Percentiles rank a stretch among this genome's conserved stretches.
Evolutionary conservation across 2,329 filamentous ascomycete genomes (phyloP).

Genomic region (Xylaria sp.): DNA sequence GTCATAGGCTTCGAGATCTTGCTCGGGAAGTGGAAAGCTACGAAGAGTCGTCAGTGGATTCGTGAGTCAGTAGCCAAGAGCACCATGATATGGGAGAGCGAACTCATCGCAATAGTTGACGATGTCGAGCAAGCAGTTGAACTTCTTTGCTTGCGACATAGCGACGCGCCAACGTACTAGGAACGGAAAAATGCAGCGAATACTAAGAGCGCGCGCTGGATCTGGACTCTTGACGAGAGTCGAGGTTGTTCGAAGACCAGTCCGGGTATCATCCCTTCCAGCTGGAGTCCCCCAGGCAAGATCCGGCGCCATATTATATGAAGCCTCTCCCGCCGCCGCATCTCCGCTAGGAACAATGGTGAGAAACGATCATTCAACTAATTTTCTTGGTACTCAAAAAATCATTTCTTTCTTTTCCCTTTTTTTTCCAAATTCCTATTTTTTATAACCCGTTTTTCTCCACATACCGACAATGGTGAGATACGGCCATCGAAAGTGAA

Average conservation of each 20-base stretch:
- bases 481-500: background rate
- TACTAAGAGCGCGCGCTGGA: background rate
- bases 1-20: slow-evolving; percentile 7
- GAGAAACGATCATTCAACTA: background rate
- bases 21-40: slow-evolving; percentile 12
- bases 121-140: background rate
- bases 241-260: background rate
- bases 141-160: background rate
- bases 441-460: background rate
- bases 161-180: background rate
- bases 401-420: background rate
- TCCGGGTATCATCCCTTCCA: background rate
- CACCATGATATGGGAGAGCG: background rate
- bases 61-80: background rate
- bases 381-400: background rate
- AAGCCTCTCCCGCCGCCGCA: background rate
- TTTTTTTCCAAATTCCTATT: background rate
- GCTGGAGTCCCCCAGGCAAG: background rate
- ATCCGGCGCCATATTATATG: background rate
- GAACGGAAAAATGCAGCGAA: background rate
- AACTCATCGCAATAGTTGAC: slow-evolving; percentile 13
- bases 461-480: background rate
- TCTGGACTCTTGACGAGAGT: background rate
- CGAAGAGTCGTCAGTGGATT: background rate
- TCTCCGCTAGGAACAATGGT: background rate